These are phyloP conservation scores for Henningerozyma blattae DNA, from an alignment of 805 yeast genomes.

Conservation along the genomic window DNA sequence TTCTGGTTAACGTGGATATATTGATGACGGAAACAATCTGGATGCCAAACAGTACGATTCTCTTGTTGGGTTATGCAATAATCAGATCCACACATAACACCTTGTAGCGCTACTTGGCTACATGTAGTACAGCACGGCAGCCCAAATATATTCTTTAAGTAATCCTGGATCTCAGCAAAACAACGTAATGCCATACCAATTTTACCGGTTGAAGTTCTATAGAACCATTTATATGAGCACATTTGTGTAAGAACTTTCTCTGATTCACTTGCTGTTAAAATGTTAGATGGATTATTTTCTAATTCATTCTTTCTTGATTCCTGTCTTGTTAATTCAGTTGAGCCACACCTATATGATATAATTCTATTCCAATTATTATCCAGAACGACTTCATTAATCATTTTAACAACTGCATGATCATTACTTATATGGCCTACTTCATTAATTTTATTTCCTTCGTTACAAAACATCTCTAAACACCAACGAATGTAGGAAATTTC, in stretches of 20 bases:
- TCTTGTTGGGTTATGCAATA: conserved; percentile 1
- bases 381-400: conserved; percentile 3
- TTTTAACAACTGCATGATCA: conserved; percentile 8
- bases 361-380: conserved; percentile 8
- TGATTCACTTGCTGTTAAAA: conserved; percentile 10
- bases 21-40: conserved; percentile 22
- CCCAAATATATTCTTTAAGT: conserved; percentile 7
- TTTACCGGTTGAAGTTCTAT: conserved; percentile 12
- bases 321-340: conserved; percentile 8
- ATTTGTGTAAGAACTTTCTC: conserved; percentile 11
- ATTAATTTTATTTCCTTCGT: not conserved
- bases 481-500: conserved; percentile 22
- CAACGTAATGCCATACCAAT: conserved; percentile 17
- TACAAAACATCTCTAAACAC: conserved; percentile 11
- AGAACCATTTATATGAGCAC: conserved; percentile 20
- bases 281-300: too few relatives aligned
- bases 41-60: conserved; percentile 15
- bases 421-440: not conserved
- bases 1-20: conserved; percentile 14
- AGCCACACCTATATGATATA: conserved; percentile 11
- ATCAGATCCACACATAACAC: conserved; percentile 14
- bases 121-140: too few relatives aligned
- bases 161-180: conserved; percentile 17
- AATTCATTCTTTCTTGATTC: too few relatives aligned
- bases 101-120: conserved; percentile 13